Percentiles rank a stretch among this genome's conserved stretches.
Conservation (phyloP, 2,329 filamentous ascomycete genomes). For the Sclerotinia borealis region DNA sequence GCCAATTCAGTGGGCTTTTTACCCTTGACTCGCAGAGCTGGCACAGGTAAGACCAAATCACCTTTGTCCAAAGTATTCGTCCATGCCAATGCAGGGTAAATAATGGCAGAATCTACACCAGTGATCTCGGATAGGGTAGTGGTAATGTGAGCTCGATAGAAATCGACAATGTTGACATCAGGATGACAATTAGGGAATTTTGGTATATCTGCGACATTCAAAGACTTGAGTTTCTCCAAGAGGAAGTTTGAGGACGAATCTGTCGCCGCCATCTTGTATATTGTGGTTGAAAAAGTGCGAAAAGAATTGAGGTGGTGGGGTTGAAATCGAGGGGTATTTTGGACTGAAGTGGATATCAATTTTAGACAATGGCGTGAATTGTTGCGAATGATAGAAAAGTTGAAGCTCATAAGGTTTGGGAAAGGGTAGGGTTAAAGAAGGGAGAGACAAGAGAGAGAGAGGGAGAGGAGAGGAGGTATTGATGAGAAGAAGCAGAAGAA, state of each 20-base stretch:
- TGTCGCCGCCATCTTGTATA: slow-evolving; percentile 25
- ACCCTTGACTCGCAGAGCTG: slow-evolving; percentile 72
- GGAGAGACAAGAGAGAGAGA: not conserved
- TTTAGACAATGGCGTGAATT: not conserved
- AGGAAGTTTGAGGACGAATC: slow-evolving; percentile 12
- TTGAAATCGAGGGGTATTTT: slow-evolving; percentile 10
- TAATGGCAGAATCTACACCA: slow-evolving; percentile 62
- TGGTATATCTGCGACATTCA: slow-evolving; percentile 24
- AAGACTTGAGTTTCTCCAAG: slow-evolving; percentile 26
- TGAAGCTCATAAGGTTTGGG: not conserved
- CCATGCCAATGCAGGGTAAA: slow-evolving; percentile 74
- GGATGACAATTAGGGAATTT: slow-evolving; percentile 55
- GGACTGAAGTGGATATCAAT: slow-evolving; percentile 9
- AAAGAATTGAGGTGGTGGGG: slow-evolving; percentile 13
- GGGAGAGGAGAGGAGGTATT: not conserved
- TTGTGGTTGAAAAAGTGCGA: slow-evolving; percentile 16
- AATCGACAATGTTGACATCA: slow-evolving; percentile 67
- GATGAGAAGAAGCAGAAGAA: not conserved
- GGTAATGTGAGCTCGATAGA: slow-evolving; percentile 73
- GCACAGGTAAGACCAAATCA: slow-evolving; percentile 71
- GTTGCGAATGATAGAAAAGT: not conserved
- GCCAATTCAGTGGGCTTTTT: slow-evolving; percentile 59
- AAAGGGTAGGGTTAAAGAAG: not conserved
- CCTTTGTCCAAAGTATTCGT: slow-evolving; percentile 75
- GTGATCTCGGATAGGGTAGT: slow-evolving; percentile 61